phyloP scores from a whole-genome alignment of 768 basidiomycete genomes.

The Termitomyces sp. region DNA sequence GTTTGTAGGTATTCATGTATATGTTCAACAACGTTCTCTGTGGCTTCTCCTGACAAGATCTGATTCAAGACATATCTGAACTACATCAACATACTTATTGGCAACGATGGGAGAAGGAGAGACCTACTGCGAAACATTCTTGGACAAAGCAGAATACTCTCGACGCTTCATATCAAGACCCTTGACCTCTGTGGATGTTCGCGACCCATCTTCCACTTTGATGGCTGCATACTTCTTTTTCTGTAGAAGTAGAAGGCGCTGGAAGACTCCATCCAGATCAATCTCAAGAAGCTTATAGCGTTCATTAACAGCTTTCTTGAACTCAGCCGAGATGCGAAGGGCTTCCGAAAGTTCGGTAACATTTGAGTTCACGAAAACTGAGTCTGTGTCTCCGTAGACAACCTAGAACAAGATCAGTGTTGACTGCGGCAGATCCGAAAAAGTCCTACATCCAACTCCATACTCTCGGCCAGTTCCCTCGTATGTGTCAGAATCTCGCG shows the following conservation, averaged over 20 bases:
- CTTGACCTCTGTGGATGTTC: slow-evolving; percentile 84
- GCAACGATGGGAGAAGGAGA: background rate
- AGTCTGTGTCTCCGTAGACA: slow-evolving; percentile 98
- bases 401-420: slow-evolving; percentile 49
- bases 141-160: slow-evolving; percentile 91
- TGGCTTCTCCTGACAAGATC: slow-evolving; percentile 86
- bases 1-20: slow-evolving; percentile 88
- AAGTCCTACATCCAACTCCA: slow-evolving; percentile 76
- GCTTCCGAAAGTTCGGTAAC: slow-evolving; percentile 86
- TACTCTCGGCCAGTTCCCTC: slow-evolving; percentile 83
- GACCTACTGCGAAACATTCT: slow-evolving; percentile 86
- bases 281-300: slow-evolving; percentile 95
- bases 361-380: slow-evolving; percentile 97
- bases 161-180: slow-evolving; percentile 98
- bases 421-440: background rate
- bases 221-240: slow-evolving; percentile 99
- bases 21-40: slow-evolving; percentile 82
- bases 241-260: slow-evolving; percentile 86
- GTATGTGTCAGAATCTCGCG: slow-evolving; percentile 96
- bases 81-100: background rate
- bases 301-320: slow-evolving; percentile 97
- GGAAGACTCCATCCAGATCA: slow-evolving; percentile 91
- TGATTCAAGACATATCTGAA: slow-evolving; percentile 85
- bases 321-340: slow-evolving; percentile 81
- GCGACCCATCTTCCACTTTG: slow-evolving; percentile 82